A percentile compares a stretch with the other conserved stretches of the same genome.
These are phyloP conservation scores for Corylus americana DNA, from an alignment of 306 rosid genomes.

Conservation along the genomic window DNA sequence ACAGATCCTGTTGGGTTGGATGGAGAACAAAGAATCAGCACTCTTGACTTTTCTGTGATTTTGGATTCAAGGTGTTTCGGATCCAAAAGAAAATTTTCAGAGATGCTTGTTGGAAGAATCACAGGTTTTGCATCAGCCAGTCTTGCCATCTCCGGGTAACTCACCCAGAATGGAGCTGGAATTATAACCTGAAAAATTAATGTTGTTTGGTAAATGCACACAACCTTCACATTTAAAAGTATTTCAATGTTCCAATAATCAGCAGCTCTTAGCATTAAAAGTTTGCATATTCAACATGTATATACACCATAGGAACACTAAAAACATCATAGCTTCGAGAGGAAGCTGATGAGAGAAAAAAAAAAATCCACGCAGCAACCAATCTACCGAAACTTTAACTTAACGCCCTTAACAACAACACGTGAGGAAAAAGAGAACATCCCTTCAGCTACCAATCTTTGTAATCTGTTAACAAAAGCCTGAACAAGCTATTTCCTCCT, in stretches of 20 bases:
- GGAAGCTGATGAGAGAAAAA: neutral
- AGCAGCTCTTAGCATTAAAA: conserved; percentile 6
- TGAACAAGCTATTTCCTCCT: conserved; percentile 1
- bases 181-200: conserved; percentile 68
- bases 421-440: neutral
- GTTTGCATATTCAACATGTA: neutral
- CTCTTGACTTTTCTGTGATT: conserved; percentile 74
- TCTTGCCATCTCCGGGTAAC: conserved; percentile 97
- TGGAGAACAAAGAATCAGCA: conserved; percentile 89
- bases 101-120: conserved; percentile 70
- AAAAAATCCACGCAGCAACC: neutral
- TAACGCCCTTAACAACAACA: neutral
- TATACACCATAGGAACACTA: neutral
- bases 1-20: conserved; percentile 98
- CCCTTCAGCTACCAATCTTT: neutral
- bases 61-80: conserved; percentile 71
- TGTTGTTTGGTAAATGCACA: conserved; percentile 4
- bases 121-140: conserved; percentile 95
- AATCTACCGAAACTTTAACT: neutral
- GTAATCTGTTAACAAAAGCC: neutral
- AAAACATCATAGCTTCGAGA: neutral
- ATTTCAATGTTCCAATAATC: neutral
- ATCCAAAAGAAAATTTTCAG: conserved; percentile 75
- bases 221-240: conserved; percentile 4
- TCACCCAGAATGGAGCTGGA: conserved; percentile 97